phyloP scores from a whole-genome alignment of 306 rosid species.

The Vachellia pachyceras region DNA sequence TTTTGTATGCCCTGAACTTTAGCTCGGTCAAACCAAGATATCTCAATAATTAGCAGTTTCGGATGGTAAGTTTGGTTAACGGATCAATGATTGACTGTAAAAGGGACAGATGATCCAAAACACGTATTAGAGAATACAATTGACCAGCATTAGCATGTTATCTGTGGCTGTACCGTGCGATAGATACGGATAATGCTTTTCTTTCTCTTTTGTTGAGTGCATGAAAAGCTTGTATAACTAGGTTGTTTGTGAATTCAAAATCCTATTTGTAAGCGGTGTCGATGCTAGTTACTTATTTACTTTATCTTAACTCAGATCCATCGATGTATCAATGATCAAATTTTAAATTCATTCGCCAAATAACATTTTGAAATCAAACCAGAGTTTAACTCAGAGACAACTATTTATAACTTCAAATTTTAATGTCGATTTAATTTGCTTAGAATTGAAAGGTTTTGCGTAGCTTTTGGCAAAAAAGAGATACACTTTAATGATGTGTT shows the following conservation, averaged over 20 bases:
- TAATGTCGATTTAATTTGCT: neutral
- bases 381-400: neutral
- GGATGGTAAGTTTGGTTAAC: constrained; percentile 19
- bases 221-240: neutral
- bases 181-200: neutral
- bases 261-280: neutral
- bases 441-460: neutral
- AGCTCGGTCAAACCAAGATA: neutral
- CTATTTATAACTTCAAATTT: neutral
- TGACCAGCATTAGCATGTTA: neutral
- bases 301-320: neutral
- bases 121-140: constrained; percentile 6
- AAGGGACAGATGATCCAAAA: constrained; percentile 5
- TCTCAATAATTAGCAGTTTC: neutral
- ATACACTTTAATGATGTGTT: neutral
- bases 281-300: neutral
- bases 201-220: neutral
- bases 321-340: neutral
- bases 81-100: constrained; percentile 21
- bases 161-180: too few relatives aligned
- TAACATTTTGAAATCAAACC: neutral
- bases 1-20: constrained; percentile 28
- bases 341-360: neutral
- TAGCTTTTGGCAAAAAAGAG: neutral
- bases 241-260: neutral